A percentile compares a stretch with the other conserved stretches of the same genome.
These are phyloP conservation scores for Coccomyxa subellipsoidea DNA, from an alignment of 163 green algal species.

Conservation along the genomic window DNA sequence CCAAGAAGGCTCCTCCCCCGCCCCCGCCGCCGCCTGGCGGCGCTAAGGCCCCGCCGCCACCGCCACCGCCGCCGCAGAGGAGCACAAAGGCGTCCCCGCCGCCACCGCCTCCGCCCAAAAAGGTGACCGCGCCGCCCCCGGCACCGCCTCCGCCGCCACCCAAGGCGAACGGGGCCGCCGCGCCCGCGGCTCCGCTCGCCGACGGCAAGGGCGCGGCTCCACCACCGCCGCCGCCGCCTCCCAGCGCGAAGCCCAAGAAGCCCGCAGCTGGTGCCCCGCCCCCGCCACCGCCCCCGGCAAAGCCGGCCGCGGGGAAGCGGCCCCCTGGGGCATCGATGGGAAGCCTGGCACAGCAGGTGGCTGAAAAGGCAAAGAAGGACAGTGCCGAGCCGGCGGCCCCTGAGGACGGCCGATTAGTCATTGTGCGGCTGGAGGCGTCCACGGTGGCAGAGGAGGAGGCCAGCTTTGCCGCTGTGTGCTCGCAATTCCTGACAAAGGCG, in stretches of 20 bases:
- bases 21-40: not conserved
- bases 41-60: not conserved
- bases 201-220: not conserved
- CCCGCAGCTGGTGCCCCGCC: not conserved
- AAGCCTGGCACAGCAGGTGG: not conserved
- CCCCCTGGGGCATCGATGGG: too few relatives aligned
- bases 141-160: not conserved
- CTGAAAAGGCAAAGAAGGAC: not conserved
- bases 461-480: not conserved
- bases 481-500: not conserved
- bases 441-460: slow-evolving; percentile 8
- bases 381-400: not conserved
- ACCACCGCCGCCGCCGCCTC: not conserved
- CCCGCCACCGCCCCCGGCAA: not conserved
- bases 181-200: not conserved
- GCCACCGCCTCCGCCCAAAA: slow-evolving; percentile 7
- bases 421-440: not conserved
- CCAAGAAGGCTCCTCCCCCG: not conserved
- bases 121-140: not conserved
- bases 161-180: not conserved
- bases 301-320: not conserved
- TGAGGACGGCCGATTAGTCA: not conserved
- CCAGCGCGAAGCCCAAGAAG: not conserved
- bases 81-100: not conserved
- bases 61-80: not conserved